phyloP scores from a whole-genome alignment of 139 green algal genomes.

The Nannochloris sp. region DNA sequence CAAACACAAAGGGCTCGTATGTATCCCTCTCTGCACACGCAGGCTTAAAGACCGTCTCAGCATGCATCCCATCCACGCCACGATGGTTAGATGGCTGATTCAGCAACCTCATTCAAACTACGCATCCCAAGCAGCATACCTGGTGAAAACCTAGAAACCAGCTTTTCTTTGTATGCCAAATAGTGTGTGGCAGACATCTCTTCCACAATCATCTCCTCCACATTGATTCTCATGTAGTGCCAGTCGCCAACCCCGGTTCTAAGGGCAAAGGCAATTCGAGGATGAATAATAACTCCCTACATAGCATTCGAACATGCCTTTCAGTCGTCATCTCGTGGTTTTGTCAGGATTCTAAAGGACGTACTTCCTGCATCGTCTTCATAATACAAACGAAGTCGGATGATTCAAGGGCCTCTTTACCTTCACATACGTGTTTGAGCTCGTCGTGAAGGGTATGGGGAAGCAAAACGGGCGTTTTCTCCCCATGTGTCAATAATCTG shows the following conservation, averaged over 20 bases:
- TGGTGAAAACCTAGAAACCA: conserved; percentile 13
- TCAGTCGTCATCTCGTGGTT: not conserved
- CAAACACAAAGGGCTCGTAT: conserved; percentile 37
- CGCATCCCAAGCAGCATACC: not conserved
- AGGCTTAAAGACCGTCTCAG: not conserved
- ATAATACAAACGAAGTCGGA: conserved; percentile 20
- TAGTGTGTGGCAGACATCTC: conserved; percentile 47
- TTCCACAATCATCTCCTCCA: conserved; percentile 40
- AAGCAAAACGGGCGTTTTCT: conserved; percentile 30
- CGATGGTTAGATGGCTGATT: not conserved
- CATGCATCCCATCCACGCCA: not conserved
- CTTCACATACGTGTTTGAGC: conserved; percentile 20
- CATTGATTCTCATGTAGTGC: conserved; percentile 39
- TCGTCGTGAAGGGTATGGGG: conserved; percentile 35
- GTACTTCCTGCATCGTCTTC: conserved; percentile 18
- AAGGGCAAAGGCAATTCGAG: conserved; percentile 39
- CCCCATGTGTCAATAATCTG: conserved; percentile 16
- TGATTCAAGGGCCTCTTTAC: conserved; percentile 9
- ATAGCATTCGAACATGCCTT: not conserved
- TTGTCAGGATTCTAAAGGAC: not conserved
- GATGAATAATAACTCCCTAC: conserved; percentile 35
- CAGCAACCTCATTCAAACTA: too few relatives aligned
- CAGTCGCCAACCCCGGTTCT: conserved; percentile 36
- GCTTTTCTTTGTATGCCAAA: conserved; percentile 62
- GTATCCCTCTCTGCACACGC: conserved; percentile 11